Evolutionary conservation across 1,139 yeast species (phyloP).

Genomic region (Taphrina confusa): DNA sequence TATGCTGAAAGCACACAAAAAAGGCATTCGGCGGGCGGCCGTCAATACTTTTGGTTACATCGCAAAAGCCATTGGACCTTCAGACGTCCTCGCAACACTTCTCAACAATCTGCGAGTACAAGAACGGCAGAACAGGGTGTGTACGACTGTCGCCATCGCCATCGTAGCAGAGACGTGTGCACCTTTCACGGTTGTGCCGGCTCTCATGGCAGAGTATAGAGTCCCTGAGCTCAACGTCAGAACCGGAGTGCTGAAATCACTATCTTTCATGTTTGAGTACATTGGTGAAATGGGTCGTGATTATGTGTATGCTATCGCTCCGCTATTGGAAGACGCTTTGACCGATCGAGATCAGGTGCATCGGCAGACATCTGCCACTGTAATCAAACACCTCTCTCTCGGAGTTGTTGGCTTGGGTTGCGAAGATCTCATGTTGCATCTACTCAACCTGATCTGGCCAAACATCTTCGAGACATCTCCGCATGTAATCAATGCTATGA

Average conservation of each 20-base stretch:
- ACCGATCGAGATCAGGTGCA: slow-evolving; percentile 91
- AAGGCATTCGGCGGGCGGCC: slow-evolving; percentile 78
- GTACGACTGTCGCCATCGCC: slow-evolving; percentile 97
- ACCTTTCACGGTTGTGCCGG: slow-evolving; percentile 94
- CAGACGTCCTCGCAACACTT: slow-evolving; percentile 83
- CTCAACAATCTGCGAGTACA: slow-evolving; percentile 84
- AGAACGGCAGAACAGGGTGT: slow-evolving; percentile 93
- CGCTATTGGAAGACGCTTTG: slow-evolving; percentile 84
- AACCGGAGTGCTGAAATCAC: slow-evolving; percentile 88
- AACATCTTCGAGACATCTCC: slow-evolving; percentile 57
- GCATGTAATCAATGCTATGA: slow-evolving; percentile 79
- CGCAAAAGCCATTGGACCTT: slow-evolving; percentile 93
- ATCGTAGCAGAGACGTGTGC: slow-evolving; percentile 93
- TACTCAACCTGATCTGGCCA: slow-evolving; percentile 69
- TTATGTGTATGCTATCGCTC: slow-evolving; percentile 77
- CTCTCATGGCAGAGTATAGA: slow-evolving; percentile 91
- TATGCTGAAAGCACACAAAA: slow-evolving; percentile 80
- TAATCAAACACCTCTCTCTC: slow-evolving; percentile 76
- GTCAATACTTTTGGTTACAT: slow-evolving; percentile 89
- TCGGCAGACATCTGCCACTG: slow-evolving; percentile 92
- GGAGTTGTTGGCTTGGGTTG: slow-evolving; percentile 74
- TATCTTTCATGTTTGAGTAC: slow-evolving; percentile 92
- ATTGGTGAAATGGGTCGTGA: slow-evolving; percentile 80
- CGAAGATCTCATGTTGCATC: slow-evolving; percentile 73
- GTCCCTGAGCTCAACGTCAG: slow-evolving; percentile 93